Conservation (phyloP, 495 filamentous ascomycete species). For the Podospora pseudocomata region DNA sequence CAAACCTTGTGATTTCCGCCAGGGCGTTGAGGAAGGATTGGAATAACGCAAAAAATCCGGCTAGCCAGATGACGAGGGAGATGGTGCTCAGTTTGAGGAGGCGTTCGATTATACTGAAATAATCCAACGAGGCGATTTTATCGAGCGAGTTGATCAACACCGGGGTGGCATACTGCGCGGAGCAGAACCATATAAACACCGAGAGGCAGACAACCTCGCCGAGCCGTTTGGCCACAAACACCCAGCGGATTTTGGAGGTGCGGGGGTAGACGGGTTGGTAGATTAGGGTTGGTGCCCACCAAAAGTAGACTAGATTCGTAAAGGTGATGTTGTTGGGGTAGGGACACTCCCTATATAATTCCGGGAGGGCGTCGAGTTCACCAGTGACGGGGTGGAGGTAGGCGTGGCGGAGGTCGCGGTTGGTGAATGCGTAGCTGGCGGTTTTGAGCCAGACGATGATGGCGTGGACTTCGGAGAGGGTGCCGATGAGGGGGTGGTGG, state of each 20-base stretch:
- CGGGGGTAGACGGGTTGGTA: conserved; percentile 97
- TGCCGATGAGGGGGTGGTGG: conserved; percentile 90
- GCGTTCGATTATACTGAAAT: conserved; percentile 80
- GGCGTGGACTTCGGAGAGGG: conserved; percentile 83
- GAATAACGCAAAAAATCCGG: conserved; percentile 94
- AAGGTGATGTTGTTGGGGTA: conserved; percentile 90
- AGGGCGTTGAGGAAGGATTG: conserved; percentile 85
- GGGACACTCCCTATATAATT: conserved; percentile 75
- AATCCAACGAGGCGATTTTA: conserved; percentile 74
- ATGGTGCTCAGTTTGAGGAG: conserved; percentile 94
- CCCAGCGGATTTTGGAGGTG: conserved; percentile 70
- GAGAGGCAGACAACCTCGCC: conserved; percentile 69
- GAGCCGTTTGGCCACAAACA: conserved; percentile 78
- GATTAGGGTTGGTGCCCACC: conserved; percentile 93
- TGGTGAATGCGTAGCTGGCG: conserved; percentile 92
- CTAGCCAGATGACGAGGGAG: conserved; percentile 89
- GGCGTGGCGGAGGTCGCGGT: conserved; percentile 88
- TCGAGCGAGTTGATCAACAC: conserved; percentile 83
- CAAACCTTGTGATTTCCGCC: conserved; percentile 86
- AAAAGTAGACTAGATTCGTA: conserved; percentile 84
- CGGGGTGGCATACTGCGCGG: conserved; percentile 88
- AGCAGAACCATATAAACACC: conserved; percentile 89
- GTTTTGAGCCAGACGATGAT: conserved; percentile 95
- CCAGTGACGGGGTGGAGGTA: conserved; percentile 65
- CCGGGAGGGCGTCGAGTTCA: conserved; percentile 60